These are phyloP conservation scores for Tilletia horrida DNA, from an alignment of 1,284 basidiomycete genomes.

Conservation along the genomic window DNA sequence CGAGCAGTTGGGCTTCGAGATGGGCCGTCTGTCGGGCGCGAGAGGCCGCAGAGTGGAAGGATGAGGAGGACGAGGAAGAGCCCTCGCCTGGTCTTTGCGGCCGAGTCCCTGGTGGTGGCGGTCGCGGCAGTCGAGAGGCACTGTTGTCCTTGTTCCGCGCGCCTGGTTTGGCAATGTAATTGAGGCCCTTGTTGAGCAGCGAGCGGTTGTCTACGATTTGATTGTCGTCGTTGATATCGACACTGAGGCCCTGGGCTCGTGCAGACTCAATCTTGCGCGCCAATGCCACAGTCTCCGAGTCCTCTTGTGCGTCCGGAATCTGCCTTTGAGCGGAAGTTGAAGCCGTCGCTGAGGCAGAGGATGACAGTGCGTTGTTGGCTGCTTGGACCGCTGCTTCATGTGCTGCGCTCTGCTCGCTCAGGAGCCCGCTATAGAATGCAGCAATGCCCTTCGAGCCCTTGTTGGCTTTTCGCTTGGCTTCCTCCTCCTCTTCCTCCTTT, in stretches of 20 bases:
- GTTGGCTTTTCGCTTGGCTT: slow-evolving; percentile 73
- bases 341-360: not conserved
- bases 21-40: slow-evolving; percentile 16
- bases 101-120: not conserved
- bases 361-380: not conserved
- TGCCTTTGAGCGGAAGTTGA: slow-evolving; percentile 50
- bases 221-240: slow-evolving; percentile 95
- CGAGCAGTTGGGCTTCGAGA: slow-evolving; percentile 16
- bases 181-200: slow-evolving; percentile 83
- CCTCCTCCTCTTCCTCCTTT: slow-evolving; percentile 66
- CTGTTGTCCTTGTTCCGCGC: not conserved
- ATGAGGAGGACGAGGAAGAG: not conserved
- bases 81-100: not conserved
- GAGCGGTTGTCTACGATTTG: slow-evolving; percentile 95
- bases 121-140: not conserved
- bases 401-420: slow-evolving; percentile 38
- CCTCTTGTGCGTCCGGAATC: slow-evolving; percentile 65
- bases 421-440: slow-evolving; percentile 45
- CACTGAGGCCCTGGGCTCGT: slow-evolving; percentile 73
- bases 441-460: slow-evolving; percentile 68
- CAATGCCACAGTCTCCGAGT: slow-evolving; percentile 61
- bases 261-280: slow-evolving; percentile 59
- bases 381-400: slow-evolving; percentile 45
- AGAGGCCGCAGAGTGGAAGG: slow-evolving; percentile 13
- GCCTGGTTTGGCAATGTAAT: slow-evolving; percentile 61